Evolutionary conservation across 352 stramenopile species (phyloP), one percentile per base, ranked within the genome.

Genomic region (Poterioochromonas sp.): DNA sequence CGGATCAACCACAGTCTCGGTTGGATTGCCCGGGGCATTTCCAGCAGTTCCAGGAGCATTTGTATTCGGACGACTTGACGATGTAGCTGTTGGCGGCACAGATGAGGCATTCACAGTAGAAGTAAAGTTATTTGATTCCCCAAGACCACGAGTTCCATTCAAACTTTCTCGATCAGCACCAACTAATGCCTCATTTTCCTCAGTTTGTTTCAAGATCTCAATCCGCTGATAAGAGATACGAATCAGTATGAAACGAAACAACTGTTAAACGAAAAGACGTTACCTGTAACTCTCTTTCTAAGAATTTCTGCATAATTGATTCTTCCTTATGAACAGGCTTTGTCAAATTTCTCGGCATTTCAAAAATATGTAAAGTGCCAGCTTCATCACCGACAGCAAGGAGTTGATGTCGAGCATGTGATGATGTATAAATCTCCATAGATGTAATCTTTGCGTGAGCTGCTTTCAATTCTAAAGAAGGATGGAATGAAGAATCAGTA

Each of bases 281-380:
- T n/a, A n/a, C 20, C 76, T 86, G 81, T 44, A 88, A 90, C 81
- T 96, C 91, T 26, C 91, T 87, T 78, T 94, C 91, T 77, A 96
- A 91, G 81, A 94, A 96, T 22, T 84, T 84, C 58, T 90, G 84
- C 85, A 97, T 93, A 15, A 90, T 79, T 32, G 82, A 80, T 2
- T 85, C 83, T 84, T 97, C 92, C 32, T 89, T 90, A 62, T 84
- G 84, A 15, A 86, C 85, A n/a, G 87, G 86, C n/a, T 90, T 85
- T 54, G 89, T 91, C 18, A 96, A 79, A 35, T 88, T 92, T n/a
- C 90, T 85, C 34, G 90, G 92, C 68, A 97, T 87, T 76, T 95
- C 89, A 78, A 95, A 87, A 76, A 96, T 92, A 82, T 97, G 91
- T 51, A 97, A 83, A 81, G 94, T 95, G 0, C 92, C 92, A 39